Conservation (phyloP, 163 green algal genomes). For the Scenedesmus sp. region DNA sequence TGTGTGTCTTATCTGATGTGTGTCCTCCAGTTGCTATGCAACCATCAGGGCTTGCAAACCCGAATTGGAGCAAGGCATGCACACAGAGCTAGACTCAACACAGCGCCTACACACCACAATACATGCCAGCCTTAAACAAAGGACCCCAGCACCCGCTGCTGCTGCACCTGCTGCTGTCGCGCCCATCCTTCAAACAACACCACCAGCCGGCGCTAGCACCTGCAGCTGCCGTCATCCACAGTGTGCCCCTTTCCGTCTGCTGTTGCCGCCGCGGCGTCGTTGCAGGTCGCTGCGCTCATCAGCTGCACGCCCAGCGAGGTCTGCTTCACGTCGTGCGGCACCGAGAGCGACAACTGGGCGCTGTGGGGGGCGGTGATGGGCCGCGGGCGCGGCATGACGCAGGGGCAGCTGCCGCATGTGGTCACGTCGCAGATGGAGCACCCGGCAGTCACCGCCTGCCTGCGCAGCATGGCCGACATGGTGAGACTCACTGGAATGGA, state of each 20-base stretch:
- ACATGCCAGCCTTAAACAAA: no score
- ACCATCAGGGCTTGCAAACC: no score
- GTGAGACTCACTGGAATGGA: conserved; percentile 37
- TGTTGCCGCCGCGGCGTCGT: not conserved
- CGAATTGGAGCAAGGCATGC: not conserved
- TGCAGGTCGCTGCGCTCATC: conserved; percentile 75
- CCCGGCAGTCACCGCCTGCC: conserved; percentile 77
- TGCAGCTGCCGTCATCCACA: not conserved
- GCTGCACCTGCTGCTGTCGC: no score
- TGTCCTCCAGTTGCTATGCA: no score
- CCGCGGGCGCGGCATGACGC: not conserved
- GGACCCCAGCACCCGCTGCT: no score
- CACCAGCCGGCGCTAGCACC: no score
- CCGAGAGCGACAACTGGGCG: conserved; percentile 90
- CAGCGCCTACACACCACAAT: no score
- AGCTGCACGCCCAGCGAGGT: conserved; percentile 68
- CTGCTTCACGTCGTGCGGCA: conserved; percentile 87
- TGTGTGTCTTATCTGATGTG: not conserved
- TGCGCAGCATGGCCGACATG: conserved; percentile 58
- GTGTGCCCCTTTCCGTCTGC: not conserved
- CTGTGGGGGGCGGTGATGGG: conserved; percentile 74
- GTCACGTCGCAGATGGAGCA: conserved; percentile 87
- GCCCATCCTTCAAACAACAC: no score
- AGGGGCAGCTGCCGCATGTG: conserved; percentile 71
- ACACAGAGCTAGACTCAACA: no score